These are phyloP conservation scores for Magnolia sinica DNA, from an alignment of 164 flowering plant genomes.

Conservation along the genomic window DNA sequence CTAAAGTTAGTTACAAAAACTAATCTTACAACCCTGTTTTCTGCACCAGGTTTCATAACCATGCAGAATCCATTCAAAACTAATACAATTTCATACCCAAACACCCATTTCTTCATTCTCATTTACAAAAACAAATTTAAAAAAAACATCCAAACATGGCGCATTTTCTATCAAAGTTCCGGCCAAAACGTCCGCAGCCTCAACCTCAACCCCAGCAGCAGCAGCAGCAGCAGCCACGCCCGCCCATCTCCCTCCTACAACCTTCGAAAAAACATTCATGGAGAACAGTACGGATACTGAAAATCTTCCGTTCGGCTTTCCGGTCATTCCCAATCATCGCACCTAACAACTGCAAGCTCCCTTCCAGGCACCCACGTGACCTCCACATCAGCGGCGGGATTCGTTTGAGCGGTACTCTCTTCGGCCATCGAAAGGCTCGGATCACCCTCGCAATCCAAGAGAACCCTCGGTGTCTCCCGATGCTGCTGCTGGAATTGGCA, in stretches of 20 bases:
- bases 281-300: constrained; percentile 30
- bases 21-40: too few relatives aligned
- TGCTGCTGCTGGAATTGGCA: constrained; percentile 56
- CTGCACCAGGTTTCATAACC: background rate
- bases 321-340: constrained; percentile 62
- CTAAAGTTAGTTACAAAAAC: background rate
- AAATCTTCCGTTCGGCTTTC: constrained; percentile 48
- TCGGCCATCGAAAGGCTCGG: constrained; percentile 64
- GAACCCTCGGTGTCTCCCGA: constrained; percentile 47
- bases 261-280: constrained; percentile 29
- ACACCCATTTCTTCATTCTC: background rate
- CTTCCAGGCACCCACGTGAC: constrained; percentile 20
- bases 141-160: background rate
- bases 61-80: background rate
- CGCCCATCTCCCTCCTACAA: constrained; percentile 27
- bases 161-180: background rate
- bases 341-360: constrained; percentile 44
- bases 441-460: constrained; percentile 67
- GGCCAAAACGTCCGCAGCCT: background rate
- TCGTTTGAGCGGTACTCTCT: constrained; percentile 66
- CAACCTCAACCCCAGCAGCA: background rate
- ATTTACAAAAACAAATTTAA: background rate
- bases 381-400: constrained; percentile 14
- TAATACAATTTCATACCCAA: background rate
- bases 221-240: background rate